Evolutionary conservation across 352 stramenopile genomes (phyloP).

Genomic region (Saprolegnia diclina): DNA sequence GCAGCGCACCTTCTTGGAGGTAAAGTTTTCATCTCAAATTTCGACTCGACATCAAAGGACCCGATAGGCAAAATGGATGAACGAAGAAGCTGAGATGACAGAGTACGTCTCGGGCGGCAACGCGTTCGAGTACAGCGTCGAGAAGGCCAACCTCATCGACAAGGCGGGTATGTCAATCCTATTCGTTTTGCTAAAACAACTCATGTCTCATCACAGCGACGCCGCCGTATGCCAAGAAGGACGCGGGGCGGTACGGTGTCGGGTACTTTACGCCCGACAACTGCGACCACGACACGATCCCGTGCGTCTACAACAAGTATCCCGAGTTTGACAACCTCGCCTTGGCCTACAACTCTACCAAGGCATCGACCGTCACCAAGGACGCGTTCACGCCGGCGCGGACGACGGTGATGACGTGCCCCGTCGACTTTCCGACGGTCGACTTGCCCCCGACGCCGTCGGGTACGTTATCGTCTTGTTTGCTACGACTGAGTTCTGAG

Average conservation of each 20-base stretch:
- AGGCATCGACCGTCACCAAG: conserved; percentile 43
- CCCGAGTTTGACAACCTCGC: conserved; percentile 68
- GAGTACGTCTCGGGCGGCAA: conserved; percentile 66
- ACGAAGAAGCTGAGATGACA: conserved; percentile 67
- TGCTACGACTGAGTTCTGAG: conserved; percentile 22
- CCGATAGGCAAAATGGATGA: conserved; percentile 75
- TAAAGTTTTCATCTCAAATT: conserved; percentile 28
- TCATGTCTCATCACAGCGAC: conserved; percentile 5
- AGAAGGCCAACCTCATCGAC: conserved; percentile 54
- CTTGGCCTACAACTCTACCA: conserved; percentile 62
- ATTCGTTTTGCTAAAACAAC: background rate
- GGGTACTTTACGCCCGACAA: conserved; percentile 58
- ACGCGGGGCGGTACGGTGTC: conserved; percentile 65
- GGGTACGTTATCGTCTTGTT: conserved; percentile 21
- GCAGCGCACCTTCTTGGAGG: conserved; percentile 59
- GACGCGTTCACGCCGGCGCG: conserved; percentile 40
- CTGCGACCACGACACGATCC: conserved; percentile 44
- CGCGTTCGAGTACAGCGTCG: conserved; percentile 74
- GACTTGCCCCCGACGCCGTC: conserved; percentile 36
- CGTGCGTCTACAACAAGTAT: conserved; percentile 50
- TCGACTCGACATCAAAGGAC: background rate
- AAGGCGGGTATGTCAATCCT: conserved; percentile 37
- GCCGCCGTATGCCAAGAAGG: conserved; percentile 28
- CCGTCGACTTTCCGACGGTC: conserved; percentile 38
- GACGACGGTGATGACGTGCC: conserved; percentile 36